Conservation (phyloP, 2,329 filamentous ascomycete genomes). For the Ilyonectria destructans region DNA sequence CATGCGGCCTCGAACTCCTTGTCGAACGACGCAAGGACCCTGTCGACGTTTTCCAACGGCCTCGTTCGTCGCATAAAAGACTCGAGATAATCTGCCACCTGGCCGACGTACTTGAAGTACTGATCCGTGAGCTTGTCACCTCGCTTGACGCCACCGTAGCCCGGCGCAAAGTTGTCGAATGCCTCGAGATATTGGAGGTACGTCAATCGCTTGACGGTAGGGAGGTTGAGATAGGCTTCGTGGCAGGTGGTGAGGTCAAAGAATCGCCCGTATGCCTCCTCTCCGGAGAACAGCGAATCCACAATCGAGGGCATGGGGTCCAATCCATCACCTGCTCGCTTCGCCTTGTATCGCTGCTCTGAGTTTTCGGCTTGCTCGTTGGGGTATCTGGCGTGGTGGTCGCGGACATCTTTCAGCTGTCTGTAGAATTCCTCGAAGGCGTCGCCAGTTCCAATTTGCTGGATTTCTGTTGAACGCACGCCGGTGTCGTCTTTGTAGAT, state of each 20-base stretch:
- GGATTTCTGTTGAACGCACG: constrained; percentile 83
- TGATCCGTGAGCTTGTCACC: constrained; percentile 91
- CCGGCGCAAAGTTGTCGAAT: constrained; percentile 89
- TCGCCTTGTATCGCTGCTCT: constrained; percentile 88
- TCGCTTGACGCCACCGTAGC: constrained; percentile 81
- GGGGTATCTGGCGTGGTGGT: constrained; percentile 91
- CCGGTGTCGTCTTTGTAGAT: constrained; percentile 89
- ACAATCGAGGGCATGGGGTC: constrained; percentile 78
- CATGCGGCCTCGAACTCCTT: constrained; percentile 88
- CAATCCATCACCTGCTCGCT: constrained; percentile 75
- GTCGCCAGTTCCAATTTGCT: constrained; percentile 87
- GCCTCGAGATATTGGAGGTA: constrained; percentile 95
- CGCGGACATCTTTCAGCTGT: constrained; percentile 84
- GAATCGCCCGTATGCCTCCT: constrained; percentile 93
- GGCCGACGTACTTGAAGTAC: constrained; percentile 91
- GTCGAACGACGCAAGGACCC: constrained; percentile 83
- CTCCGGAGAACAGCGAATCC: constrained; percentile 94
- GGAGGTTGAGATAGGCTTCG: constrained; percentile 92
- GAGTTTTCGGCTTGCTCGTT: constrained; percentile 97
- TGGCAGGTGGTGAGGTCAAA: constrained; percentile 90
- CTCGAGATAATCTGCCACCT: constrained; percentile 88
- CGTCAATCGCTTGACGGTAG: constrained; percentile 85
- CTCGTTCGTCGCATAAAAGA: constrained; percentile 87
- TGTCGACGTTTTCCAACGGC: constrained; percentile 89
- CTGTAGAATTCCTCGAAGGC: constrained; percentile 94